Base-by-base conservation (phyloP, 2,329 filamentous ascomycete species). In the Colletotrichum tabaci region DNA sequence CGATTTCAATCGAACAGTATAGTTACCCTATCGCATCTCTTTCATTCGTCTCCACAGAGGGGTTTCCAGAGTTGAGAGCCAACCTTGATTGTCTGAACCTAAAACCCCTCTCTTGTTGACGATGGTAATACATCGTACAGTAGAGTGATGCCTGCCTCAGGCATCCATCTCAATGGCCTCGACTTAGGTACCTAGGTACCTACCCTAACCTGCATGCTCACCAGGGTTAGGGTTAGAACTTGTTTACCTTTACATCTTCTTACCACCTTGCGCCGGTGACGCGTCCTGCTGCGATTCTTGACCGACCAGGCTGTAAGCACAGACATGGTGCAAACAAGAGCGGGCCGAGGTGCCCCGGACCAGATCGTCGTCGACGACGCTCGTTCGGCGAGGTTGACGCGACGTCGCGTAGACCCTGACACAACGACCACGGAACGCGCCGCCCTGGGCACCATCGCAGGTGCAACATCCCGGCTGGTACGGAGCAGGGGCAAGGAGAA, bases 201-300 rank as follows among this genome's bases (percentile, higher is more conserved):
- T 10, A 10, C 53, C 12, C n/a, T 15, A 4, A 38, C 9, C 35
- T 38, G 10, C 18, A 38, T 50, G 18, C 26, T 42, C 55, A 18
- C 56, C 42, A 66, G 67, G 67, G 67, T 70, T 70, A 68, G 66
- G 67, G 67, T 67, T 61, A 57, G 23, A 55, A 26, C 46, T 60
- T 64, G 35, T 65, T 65, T 58, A 65, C 66, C 44, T 55, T 55
- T 12, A 38, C 21, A 52, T n/a, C 30, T 23, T 3, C 7, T 56
- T 21, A 30, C 55, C 40, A 13, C 18, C 18, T 21, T 40, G 23
- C 47, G 53, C 13, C 12, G 40, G 38, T 23, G 38, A 58, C 57
- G 64, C 49, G 52, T 16, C 38, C 35, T 5, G 3, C 8, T 16
- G 60, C 60, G 47, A 38, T 50, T 38, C 2, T 42, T 26, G 26